Base-by-base conservation (phyloP, 352 stramenopile species). In the Ophiocytium majus region DNA sequence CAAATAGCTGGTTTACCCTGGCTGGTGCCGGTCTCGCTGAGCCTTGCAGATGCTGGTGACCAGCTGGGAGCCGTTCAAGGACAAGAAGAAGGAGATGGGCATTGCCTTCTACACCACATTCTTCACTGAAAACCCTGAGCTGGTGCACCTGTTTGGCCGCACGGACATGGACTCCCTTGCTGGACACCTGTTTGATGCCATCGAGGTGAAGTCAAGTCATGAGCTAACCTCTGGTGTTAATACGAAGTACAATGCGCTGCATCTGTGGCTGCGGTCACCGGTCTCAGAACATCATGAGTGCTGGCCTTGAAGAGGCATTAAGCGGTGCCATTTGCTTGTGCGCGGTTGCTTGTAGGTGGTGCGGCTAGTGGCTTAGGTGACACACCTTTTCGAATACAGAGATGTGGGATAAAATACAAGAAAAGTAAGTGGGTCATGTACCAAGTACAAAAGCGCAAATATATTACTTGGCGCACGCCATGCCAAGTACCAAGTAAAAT, bases 31-130 rank as follows among this genome's bases (percentile, higher is more conserved):
- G n/a, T n/a, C n/a, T n/a, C n/a, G n/a, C n/a, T n/a, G n/a, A n/a
- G n/a, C n/a, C n/a, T n/a, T n/a, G n/a, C 14, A 57, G 43, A 57
- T 57, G 5, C 43, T 57, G 5, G 14, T 57, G 43, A 14, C 5
- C 5, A 57, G 43, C 43, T 57, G 43, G 43, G 14, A 14, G 14
- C 14, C 14, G 5, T 57, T 57, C 5, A 14, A 57, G 43, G 43
- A 14, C 5, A 5, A 14, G 5, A 63, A 75, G 71, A 75, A 50
- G 82, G 37, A 32, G 10, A 0, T 89, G 63, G 83, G 79, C 10
- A 80, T 86, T 1, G 35, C 49, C 17, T 86, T 89, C 0, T 89
- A 89, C 81, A 37, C 31, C 19, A 36, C 28, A n/a, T 32, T 89
- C 0, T 82, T 89, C 23, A 23, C 50, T 0, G 28, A 79, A 9